phyloP scores from a whole-genome alignment of 768 basidiomycete species.

The Russula foetens region DNA sequence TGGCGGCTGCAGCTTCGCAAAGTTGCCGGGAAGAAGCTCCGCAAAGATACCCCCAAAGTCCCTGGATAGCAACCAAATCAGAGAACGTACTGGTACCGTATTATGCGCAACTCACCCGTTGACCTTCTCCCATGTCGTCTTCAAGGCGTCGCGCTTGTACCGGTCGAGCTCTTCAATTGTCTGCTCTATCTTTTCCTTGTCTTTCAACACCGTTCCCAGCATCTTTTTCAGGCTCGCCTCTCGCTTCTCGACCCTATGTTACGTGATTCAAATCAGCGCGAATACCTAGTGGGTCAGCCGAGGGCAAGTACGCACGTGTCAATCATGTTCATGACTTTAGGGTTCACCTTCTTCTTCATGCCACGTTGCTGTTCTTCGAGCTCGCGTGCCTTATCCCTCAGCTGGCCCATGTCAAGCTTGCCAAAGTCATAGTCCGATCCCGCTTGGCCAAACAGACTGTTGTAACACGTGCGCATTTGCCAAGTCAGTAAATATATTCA shows the following conservation, averaged over 20 bases:
- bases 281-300: too few species aligned
- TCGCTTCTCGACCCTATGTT: constrained; percentile 81
- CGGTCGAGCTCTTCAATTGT: constrained; percentile 90
- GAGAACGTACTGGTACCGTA: neutral
- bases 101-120: constrained; percentile 46
- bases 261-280: neutral
- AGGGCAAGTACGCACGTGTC: constrained; percentile 54
- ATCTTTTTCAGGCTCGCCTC: constrained; percentile 83
- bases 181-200: constrained; percentile 91
- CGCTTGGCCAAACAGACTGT: constrained; percentile 60
- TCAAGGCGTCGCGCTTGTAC: constrained; percentile 88
- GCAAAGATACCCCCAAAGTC: constrained; percentile 97
- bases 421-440: constrained; percentile 79
- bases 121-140: constrained; percentile 96
- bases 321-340: constrained; percentile 93
- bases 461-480: neutral
- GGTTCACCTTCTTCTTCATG: constrained; percentile 94
- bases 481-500: neutral
- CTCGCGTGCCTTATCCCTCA: constrained; percentile 60
- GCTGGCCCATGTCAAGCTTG: constrained; percentile 47
- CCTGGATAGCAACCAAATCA: constrained; percentile 31
- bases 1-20: constrained; percentile 89
- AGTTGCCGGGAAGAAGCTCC: constrained; percentile 92
- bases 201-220: constrained; percentile 78
- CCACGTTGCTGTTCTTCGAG: constrained; percentile 72